Evolutionary conservation across 371 early-diverging fungal genomes (phyloP), one percentile per base, ranked within the genome.

Genomic region (Actinomortierella wolfii): DNA sequence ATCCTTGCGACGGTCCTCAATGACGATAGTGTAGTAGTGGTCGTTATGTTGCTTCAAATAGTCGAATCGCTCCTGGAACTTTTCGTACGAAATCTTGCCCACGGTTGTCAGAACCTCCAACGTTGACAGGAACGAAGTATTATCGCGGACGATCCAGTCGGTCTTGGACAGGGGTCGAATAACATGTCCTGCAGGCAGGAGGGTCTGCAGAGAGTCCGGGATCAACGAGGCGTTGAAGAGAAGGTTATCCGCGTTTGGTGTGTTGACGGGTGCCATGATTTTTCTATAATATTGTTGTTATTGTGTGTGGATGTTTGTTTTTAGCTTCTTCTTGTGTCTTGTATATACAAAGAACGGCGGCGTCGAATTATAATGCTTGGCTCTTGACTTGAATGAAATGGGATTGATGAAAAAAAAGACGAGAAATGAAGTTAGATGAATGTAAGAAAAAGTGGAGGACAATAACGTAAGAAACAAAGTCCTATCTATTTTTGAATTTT

Each of bases 1-100:
- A 0, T 56, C 79, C 49, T 82, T 83, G 13, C 34, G 34, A 34
- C 34, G 34, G 40, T 87, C 85, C 56, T 96, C 93, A 51, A 97
- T 93, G 13, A 97, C 95, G 56, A 94, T 83, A 24, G 90, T 89
- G 59, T 82, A 92, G 79, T 92, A 94, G 83, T 87, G 85, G 41
- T 73, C 74, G 34, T 26, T 57, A 42, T 60, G 74, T 5, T 63
- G 41, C 57, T 63, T 43, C 42, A 73, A 57, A 57, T 67, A 73
- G 20, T 56, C 50, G 63, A 73, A 73, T 1, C 74, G 74, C 15
- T 50, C 29, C 46, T 56, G 57, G 54, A 59, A 73, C 50, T 51
- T 62, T 2, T 54, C 59, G 46, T 66, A 60, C 3, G 67, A 56
- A 50, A 73, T 67, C 39, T 29, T 49, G 5, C 74, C 74, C 44